A percentile compares a stretch with the other conserved stretches of the same genome.
Conservation (phyloP, 257 asterid genomes). For the Nyctanthes arbortristis region DNA sequence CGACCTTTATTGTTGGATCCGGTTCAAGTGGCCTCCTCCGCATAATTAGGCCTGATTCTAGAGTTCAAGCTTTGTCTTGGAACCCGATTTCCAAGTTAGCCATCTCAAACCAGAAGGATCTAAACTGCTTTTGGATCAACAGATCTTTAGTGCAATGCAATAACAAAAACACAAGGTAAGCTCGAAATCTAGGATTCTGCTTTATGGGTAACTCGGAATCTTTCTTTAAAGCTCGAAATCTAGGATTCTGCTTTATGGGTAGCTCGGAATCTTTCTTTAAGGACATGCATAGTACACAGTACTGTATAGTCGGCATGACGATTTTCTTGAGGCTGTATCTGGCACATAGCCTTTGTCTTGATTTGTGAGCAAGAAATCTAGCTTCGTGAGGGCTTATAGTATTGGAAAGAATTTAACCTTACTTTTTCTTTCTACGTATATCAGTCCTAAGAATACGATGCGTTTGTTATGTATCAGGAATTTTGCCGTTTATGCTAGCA, state of each 20-base stretch:
- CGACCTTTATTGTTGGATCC: conserved; percentile 22
- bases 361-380: no score
- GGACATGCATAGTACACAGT: no score
- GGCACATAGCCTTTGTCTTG: no score
- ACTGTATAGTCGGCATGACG: no score
- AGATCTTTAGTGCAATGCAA: background rate
- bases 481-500: conserved; percentile 30
- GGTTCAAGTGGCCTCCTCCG: background rate
- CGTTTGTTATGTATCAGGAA: conserved; percentile 31
- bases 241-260: no score
- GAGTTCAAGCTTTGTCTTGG: conserved; percentile 30
- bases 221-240: no score
- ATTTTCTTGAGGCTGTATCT: no score
- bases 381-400: no score
- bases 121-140: conserved; percentile 11
- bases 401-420: background rate
- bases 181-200: no score
- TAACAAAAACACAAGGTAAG: conserved; percentile 21
- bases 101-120: conserved; percentile 24
- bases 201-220: no score
- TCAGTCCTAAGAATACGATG: background rate
- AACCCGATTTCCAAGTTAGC: conserved; percentile 35
- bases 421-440: background rate
- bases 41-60: conserved; percentile 21
- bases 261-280: no score